These are phyloP conservation scores for Starmerella stellata DNA, from an alignment of 805 yeast genomes.

Conservation along the genomic window DNA sequence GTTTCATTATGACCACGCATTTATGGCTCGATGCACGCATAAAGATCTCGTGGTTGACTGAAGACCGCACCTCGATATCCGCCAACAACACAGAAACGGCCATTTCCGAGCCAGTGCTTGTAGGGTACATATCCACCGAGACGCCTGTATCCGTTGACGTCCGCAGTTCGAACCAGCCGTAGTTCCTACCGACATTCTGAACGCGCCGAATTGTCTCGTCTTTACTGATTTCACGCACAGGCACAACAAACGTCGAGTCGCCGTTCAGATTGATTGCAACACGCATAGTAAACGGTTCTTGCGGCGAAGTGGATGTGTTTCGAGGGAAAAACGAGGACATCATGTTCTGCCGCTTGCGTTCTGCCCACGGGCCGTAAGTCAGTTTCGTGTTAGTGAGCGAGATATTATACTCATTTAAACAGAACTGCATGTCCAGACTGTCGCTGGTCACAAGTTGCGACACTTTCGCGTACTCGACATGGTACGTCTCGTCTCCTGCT, in stretches of 20 bases:
- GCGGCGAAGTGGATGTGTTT: constrained; percentile 2
- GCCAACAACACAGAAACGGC: background rate
- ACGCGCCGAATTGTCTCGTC: constrained; percentile 23
- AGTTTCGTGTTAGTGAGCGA: constrained; percentile 32
- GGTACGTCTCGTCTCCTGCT: background rate
- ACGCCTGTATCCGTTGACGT: constrained; percentile 20
- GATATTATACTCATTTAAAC: constrained; percentile 47
- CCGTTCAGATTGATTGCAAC: constrained; percentile 31
- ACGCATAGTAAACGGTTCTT: background rate
- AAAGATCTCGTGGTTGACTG: constrained; percentile 75
- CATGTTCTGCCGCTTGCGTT: constrained; percentile 54
- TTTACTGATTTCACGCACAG: constrained; percentile 71
- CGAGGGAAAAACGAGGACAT: constrained; percentile 52
- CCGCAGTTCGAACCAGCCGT: constrained; percentile 81
- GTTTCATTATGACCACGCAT: constrained; percentile 39
- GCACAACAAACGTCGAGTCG: constrained; percentile 52
- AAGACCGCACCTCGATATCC: constrained; percentile 41
- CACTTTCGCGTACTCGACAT: constrained; percentile 65
- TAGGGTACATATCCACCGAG: background rate
- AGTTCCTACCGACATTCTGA: constrained; percentile 18
- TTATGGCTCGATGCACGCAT: constrained; percentile 42
- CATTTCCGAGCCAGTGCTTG: background rate
- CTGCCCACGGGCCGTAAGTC: constrained; percentile 93
- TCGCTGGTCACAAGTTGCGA: constrained; percentile 51
- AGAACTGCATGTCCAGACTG: constrained; percentile 36